A percentile compares a stretch with the other conserved stretches of the same genome.
Evolutionary conservation across 2,329 filamentous ascomycete species (phyloP).

Genomic region (Diatrype stigma): DNA sequence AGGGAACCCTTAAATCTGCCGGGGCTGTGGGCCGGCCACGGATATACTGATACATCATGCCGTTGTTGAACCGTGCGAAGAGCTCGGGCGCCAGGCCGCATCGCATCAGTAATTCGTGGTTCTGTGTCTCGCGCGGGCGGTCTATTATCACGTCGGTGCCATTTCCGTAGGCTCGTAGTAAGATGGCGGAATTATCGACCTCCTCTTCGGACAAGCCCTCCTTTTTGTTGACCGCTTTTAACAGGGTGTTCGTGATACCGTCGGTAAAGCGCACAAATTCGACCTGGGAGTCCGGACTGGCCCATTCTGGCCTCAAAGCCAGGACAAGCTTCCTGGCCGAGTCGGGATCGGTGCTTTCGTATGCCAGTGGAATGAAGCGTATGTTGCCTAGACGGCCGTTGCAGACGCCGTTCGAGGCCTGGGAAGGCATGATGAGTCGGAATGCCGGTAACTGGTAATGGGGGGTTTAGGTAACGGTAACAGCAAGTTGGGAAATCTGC

Average conservation of each 20-base stretch:
- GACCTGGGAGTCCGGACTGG: slow-evolving; percentile 65
- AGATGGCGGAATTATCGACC: slow-evolving; percentile 67
- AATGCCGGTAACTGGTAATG: slow-evolving; percentile 3
- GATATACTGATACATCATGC: slow-evolving; percentile 91
- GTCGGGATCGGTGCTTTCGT: slow-evolving; percentile 73
- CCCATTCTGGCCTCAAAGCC: slow-evolving; percentile 80
- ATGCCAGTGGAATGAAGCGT: slow-evolving; percentile 68
- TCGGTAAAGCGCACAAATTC: slow-evolving; percentile 92
- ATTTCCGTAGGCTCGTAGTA: slow-evolving; percentile 90
- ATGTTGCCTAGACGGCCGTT: slow-evolving; percentile 42
- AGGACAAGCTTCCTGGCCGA: slow-evolving; percentile 78
- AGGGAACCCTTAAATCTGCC: slow-evolving; percentile 70
- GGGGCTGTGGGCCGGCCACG: slow-evolving; percentile 75
- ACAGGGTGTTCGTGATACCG: slow-evolving; percentile 92
- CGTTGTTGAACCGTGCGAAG: slow-evolving; percentile 90
- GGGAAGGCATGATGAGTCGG: slow-evolving; percentile 18
- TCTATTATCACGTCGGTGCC: slow-evolving; percentile 95
- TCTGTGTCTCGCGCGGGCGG: slow-evolving; percentile 74
- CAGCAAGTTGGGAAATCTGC: too few relatives aligned
- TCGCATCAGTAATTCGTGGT: slow-evolving; percentile 82
- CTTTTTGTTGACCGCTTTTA: slow-evolving; percentile 70
- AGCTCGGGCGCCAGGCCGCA: slow-evolving; percentile 80
- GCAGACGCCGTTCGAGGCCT: slow-evolving; percentile 12
- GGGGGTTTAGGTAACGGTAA: neutral
- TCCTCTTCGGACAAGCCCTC: slow-evolving; percentile 59